Evolutionary conservation across 768 basidiomycete genomes (phyloP), one percentile per base, ranked within the genome.

Genomic region (Mycena epipterygia): DNA sequence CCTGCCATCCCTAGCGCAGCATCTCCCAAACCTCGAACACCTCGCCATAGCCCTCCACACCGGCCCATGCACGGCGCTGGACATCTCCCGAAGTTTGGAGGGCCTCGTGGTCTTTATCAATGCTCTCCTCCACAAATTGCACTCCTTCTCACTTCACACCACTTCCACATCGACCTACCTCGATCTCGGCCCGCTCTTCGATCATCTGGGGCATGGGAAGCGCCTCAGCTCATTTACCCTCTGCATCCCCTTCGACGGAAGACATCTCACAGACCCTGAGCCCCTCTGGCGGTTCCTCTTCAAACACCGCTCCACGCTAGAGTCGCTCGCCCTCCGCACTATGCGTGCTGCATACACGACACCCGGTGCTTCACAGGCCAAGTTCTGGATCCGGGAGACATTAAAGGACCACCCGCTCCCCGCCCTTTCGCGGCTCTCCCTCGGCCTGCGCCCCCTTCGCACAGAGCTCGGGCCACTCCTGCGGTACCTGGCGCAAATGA

Each of bases 61-160:
- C 3, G 78, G 76, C 21, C 53, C 73, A 9, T 71, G 80, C 14
- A 55, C 75, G 21, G 59, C 67, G 37, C 61, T 65, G 7, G 76
- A 84, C n/a, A 82, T 86, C 60, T 72, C 80, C 44, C 59, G 80
- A 21, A 72, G 74, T 6, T 79, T 87, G 37, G 83, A 86, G 35
- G 83, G 79, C 12, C 82, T 87, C 33, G 74, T 79, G n/a, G 82
- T 87, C 27, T 87, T 88, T 68, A 67, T 87, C 64, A 82, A 86
- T 77, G 84, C 82, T 61, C 77, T 84, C 55, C 80, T 79, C 66
- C 76, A 78, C n/a, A 76, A 82, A n/a, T 77, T 88, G 42, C 75
- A 75, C 53, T 81, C 81, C 2, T 68, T 88, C 3, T 79, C 81
- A 0, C 73, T 87, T 32, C 51, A 76, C 12, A 82, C 85, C 17